Conservation (phyloP, 306 rosid genomes). For the Casuarina equisetifolia region DNA sequence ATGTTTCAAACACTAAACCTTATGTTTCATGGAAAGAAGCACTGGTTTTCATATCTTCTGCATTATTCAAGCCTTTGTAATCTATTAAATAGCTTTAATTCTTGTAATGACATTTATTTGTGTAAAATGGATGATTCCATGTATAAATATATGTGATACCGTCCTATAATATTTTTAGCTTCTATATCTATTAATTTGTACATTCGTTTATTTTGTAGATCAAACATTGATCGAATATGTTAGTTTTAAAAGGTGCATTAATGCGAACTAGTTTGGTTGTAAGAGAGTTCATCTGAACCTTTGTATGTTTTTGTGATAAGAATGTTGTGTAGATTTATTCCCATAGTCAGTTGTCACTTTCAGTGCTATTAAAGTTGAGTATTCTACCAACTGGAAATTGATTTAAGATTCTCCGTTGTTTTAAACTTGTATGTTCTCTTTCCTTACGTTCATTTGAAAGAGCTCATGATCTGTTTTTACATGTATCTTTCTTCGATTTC, state of each 20-base stretch:
- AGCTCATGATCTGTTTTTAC: background rate
- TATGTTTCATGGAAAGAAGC: background rate
- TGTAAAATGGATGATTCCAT: too few relatives aligned
- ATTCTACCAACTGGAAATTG: conserved; percentile 19
- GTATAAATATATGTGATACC: too few relatives aligned
- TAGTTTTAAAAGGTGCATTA: background rate
- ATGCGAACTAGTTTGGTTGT: background rate
- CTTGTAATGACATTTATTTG: too few relatives aligned
- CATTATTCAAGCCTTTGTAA: background rate
- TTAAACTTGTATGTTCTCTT: background rate
- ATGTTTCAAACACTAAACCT: background rate
- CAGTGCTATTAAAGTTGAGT: conserved; percentile 20
- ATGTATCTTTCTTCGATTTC: background rate
- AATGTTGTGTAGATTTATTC: background rate
- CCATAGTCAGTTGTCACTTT: background rate
- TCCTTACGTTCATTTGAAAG: background rate
- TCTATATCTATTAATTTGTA: background rate
- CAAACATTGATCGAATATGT: background rate
- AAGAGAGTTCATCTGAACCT: background rate
- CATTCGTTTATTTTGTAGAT: background rate
- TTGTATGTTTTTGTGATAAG: background rate
- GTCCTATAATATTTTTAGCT: background rate
- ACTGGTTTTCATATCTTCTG: background rate
- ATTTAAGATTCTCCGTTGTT: conserved; percentile 7
- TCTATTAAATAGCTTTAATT: background rate